Conservation (phyloP, 1,139 yeast genomes). For the Protomyces macrosporus region DNA sequence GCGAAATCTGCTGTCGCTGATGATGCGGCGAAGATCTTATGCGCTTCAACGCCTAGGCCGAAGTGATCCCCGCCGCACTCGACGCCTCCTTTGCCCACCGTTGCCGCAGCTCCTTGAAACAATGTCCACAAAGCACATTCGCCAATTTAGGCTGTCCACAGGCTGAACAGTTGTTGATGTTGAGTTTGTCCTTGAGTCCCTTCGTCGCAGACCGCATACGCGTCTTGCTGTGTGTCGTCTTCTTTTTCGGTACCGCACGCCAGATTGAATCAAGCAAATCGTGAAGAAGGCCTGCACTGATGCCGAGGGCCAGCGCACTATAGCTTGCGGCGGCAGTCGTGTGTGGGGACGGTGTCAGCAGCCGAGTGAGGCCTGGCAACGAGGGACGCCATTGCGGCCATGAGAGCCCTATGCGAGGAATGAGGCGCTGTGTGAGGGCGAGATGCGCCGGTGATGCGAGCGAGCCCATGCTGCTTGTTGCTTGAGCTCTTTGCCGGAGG, state of each 20-base stretch:
- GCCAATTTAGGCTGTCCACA: constrained; percentile 28
- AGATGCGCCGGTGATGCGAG: not conserved
- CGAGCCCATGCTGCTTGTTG: not conserved
- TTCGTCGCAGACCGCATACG: constrained; percentile 29
- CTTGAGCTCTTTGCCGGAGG: no score
- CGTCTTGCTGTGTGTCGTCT: constrained; percentile 29
- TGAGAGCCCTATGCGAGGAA: not conserved
- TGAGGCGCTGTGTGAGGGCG: not conserved
- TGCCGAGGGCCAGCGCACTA: not conserved
- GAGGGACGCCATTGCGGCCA: not conserved
- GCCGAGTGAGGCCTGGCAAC: not conserved
- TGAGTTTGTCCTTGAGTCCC: constrained; percentile 22
- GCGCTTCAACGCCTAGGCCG: not conserved
- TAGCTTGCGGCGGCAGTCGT: not conserved
- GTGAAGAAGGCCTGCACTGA: not conserved
- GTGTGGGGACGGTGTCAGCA: not conserved
- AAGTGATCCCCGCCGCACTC: constrained; percentile 8
- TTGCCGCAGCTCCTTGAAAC: constrained; percentile 25
- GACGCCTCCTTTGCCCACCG: constrained; percentile 35
- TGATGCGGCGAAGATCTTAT: no score
- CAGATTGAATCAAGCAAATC: constrained; percentile 17
- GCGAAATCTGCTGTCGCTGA: no score
- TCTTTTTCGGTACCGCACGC: constrained; percentile 30
- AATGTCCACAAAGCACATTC: constrained; percentile 24
- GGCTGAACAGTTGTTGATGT: constrained; percentile 26